These are phyloP conservation scores for Oidium heveae DNA, from an alignment of 2,329 filamentous ascomycete species.

Conservation along the genomic window DNA sequence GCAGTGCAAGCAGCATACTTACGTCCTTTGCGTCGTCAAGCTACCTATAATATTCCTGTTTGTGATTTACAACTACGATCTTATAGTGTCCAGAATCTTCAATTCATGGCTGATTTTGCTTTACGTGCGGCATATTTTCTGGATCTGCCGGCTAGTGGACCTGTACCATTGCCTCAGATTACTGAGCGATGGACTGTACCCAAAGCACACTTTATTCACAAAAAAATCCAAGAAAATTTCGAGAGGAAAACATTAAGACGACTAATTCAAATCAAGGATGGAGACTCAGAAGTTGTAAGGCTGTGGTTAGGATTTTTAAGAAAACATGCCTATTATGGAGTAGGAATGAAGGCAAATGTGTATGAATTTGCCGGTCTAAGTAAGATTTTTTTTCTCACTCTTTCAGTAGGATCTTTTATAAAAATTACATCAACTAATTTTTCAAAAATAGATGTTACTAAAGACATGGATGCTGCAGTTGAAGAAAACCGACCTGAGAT, in stretches of 20 bases:
- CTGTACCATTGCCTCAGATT: slow-evolving; percentile 63
- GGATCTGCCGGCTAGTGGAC: slow-evolving; percentile 61
- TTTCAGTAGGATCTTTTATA: not conserved
- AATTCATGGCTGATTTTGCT: slow-evolving; percentile 88
- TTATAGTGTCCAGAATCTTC: slow-evolving; percentile 69
- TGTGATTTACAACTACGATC: slow-evolving; percentile 87
- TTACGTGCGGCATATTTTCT: slow-evolving; percentile 88
- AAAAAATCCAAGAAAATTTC: slow-evolving; percentile 96
- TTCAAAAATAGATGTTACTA: slow-evolving; percentile 21
- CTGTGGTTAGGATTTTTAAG: slow-evolving; percentile 79
- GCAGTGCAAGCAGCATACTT: slow-evolving; percentile 71
- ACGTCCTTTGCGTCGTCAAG: slow-evolving; percentile 50
- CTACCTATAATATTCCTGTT: slow-evolving; percentile 53
- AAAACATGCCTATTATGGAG: slow-evolving; percentile 83
- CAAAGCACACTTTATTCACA: slow-evolving; percentile 71
- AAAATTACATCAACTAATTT: slow-evolving; percentile 3
- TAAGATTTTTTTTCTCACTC: slow-evolving; percentile 15
- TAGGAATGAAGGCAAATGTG: slow-evolving; percentile 96
- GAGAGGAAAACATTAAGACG: slow-evolving; percentile 70
- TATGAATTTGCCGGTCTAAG: slow-evolving; percentile 64
- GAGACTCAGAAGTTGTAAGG: slow-evolving; percentile 67
- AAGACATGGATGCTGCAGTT: slow-evolving; percentile 24
- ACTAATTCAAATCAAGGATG: slow-evolving; percentile 80
- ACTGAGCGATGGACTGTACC: slow-evolving; percentile 90
- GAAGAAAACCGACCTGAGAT: slow-evolving; percentile 19